A percentile compares a stretch with the other conserved stretches of the same genome.
Evolutionary conservation across 805 yeast genomes (phyloP).

Genomic region (Metschnikowia amazonensis): DNA sequence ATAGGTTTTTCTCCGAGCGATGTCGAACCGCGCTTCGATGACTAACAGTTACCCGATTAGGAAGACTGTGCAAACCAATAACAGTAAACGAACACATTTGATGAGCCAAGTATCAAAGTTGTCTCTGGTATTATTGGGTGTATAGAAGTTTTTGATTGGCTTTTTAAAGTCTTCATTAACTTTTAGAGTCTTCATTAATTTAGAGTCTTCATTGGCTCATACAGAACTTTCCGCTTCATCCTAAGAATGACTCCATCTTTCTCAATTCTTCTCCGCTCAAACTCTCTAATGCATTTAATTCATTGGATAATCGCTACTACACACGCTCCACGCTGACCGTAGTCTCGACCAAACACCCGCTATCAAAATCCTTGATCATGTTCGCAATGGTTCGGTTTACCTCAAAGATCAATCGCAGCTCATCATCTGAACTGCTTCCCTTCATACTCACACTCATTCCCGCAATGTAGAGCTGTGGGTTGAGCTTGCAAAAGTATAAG

Average conservation of each 20-base stretch:
- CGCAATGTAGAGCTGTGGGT: conserved; percentile 55
- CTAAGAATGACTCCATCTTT: too few relatives aligned
- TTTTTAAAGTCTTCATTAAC: too few relatives aligned
- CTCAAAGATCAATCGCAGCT: conserved; percentile 51
- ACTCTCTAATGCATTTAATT: too few relatives aligned
- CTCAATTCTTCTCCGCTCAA: too few relatives aligned
- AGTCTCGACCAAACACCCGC: conserved; percentile 30
- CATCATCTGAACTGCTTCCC: conserved; percentile 74
- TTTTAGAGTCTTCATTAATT: too few relatives aligned
- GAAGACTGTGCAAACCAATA: neutral
- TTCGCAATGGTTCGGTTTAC: conserved; percentile 40
- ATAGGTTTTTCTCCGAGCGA: neutral
- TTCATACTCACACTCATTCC: conserved; percentile 53
- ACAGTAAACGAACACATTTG: too few relatives aligned
- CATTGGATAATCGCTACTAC: too few relatives aligned
- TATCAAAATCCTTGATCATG: conserved; percentile 26
- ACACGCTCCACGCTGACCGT: conserved; percentile 25
- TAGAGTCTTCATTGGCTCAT: too few relatives aligned
- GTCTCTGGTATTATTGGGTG: too few relatives aligned
- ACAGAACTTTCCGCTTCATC: too few relatives aligned
- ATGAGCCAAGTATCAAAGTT: too few relatives aligned
- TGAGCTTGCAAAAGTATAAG: conserved; percentile 58
- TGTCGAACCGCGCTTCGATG: conserved; percentile 23
- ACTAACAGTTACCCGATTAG: conserved; percentile 17
- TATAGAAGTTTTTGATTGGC: too few relatives aligned